Evolutionary conservation across 441 rosid species (phyloP).

Genomic region (Lepidium campestre): DNA sequence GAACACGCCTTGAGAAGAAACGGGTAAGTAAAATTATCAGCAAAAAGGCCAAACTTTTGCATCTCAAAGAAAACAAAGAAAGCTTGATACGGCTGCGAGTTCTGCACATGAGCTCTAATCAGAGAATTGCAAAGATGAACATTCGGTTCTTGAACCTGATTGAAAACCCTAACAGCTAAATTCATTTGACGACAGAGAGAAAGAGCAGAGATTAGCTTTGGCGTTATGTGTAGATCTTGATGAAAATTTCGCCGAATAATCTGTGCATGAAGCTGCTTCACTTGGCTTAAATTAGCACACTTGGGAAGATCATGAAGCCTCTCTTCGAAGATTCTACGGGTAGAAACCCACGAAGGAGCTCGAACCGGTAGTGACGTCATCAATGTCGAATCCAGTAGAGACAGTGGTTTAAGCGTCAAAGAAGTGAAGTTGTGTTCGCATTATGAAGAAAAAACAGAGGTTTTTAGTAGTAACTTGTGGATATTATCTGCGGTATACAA

Average conservation of each 20-base stretch:
- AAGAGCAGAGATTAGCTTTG: slow-evolving; percentile 57
- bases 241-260: slow-evolving; percentile 42
- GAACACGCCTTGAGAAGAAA: slow-evolving; percentile 51
- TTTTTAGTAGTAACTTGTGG: not conserved
- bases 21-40: slow-evolving; percentile 55
- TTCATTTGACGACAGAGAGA: slow-evolving; percentile 42
- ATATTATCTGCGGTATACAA: not conserved
- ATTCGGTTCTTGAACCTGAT: slow-evolving; percentile 37
- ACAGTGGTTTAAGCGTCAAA: not conserved
- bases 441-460: not conserved
- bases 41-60: slow-evolving; percentile 38
- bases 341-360: slow-evolving; percentile 67
- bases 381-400: slow-evolving; percentile 1
- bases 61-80: slow-evolving; percentile 43
- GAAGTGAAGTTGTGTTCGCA: not conserved
- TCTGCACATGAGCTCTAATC: slow-evolving; percentile 45
- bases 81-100: slow-evolving; percentile 35
- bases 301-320: slow-evolving; percentile 60
- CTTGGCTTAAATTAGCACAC: slow-evolving; percentile 43
- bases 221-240: slow-evolving; percentile 35
- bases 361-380: slow-evolving; percentile 50
- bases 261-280: slow-evolving; percentile 52
- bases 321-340: slow-evolving; percentile 61
- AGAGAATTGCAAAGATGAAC: slow-evolving; percentile 42
- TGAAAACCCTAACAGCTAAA: slow-evolving; percentile 42